Conservation (phyloP, 495 filamentous ascomycete species). For the Talaromyces proteolyticus region DNA sequence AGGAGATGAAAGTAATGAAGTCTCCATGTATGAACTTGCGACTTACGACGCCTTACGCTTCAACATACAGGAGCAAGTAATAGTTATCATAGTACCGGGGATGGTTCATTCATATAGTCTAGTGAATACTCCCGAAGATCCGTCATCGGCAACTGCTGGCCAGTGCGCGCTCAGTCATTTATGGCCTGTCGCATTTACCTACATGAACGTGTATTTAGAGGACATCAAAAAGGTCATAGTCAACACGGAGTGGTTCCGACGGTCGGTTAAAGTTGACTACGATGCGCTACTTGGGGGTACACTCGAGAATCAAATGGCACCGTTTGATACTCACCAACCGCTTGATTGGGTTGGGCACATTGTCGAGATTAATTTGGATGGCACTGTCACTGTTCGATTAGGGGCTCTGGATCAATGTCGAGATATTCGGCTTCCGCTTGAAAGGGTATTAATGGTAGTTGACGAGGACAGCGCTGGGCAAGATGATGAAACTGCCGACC, state of each 20-base stretch:
- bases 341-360: conserved; percentile 52
- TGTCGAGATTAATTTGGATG: conserved; percentile 46
- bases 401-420: conserved; percentile 35
- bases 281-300: too few species aligned
- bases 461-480: conserved; percentile 24
- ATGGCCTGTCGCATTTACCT: conserved; percentile 6
- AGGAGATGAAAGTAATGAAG: conserved; percentile 31
- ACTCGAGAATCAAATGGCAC: neutral
- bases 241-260: conserved; percentile 16
- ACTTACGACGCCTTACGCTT: conserved; percentile 37
- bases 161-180: conserved; percentile 10
- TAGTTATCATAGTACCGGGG: conserved; percentile 41
- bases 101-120: conserved; percentile 11
- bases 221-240: conserved; percentile 11
- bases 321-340: neutral
- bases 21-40: conserved; percentile 54
- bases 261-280: conserved; percentile 10
- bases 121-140: neutral
- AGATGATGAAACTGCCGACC: too few species aligned
- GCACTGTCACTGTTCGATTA: conserved; percentile 46
- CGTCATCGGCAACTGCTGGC: neutral
- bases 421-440: conserved; percentile 42
- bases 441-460: conserved; percentile 36
- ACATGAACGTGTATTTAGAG: conserved; percentile 10
- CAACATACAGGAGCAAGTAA: conserved; percentile 36